These are phyloP conservation scores for Monilinia polystroma DNA, from an alignment of 2,329 filamentous ascomycete genomes.

Conservation along the genomic window DNA sequence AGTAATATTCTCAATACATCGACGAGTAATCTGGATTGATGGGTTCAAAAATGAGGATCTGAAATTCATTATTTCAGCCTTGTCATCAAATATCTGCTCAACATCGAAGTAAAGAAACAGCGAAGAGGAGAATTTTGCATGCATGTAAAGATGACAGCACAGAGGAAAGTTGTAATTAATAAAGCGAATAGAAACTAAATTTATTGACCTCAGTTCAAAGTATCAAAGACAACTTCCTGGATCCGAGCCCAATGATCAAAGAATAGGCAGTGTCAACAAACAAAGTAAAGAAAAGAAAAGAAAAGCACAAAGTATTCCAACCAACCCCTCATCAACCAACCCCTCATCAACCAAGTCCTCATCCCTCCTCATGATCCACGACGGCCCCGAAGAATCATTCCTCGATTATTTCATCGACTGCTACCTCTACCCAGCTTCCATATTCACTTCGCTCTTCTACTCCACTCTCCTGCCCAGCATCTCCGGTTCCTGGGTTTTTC, in stretches of 20 bases:
- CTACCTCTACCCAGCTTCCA: too few species aligned
- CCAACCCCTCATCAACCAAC: too few species aligned
- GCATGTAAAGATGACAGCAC: not conserved
- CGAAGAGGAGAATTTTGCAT: not conserved
- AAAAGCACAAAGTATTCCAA: too few species aligned
- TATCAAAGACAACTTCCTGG: too few species aligned
- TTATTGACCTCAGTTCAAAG: too few species aligned
- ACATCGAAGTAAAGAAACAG: not conserved
- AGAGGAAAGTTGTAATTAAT: not conserved
- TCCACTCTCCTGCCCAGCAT: too few species aligned
- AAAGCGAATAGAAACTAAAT: not conserved
- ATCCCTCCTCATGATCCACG: not conserved
- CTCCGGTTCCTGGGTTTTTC: too few species aligned
- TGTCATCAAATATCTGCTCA: not conserved
- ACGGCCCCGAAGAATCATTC: not conserved
- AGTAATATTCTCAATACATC: not conserved
- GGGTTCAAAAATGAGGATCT: not conserved
- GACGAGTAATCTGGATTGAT: not conserved
- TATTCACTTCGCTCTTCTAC: too few species aligned
- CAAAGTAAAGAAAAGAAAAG: too few species aligned
- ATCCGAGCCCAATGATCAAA: too few species aligned
- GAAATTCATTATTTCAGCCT: not conserved
- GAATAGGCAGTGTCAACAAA: too few species aligned
- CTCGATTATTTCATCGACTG: too few species aligned
- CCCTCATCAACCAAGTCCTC: not conserved